Evolutionary conservation across 2,329 filamentous ascomycete genomes (phyloP).

Genomic region (Aureobasidium sp.): DNA sequence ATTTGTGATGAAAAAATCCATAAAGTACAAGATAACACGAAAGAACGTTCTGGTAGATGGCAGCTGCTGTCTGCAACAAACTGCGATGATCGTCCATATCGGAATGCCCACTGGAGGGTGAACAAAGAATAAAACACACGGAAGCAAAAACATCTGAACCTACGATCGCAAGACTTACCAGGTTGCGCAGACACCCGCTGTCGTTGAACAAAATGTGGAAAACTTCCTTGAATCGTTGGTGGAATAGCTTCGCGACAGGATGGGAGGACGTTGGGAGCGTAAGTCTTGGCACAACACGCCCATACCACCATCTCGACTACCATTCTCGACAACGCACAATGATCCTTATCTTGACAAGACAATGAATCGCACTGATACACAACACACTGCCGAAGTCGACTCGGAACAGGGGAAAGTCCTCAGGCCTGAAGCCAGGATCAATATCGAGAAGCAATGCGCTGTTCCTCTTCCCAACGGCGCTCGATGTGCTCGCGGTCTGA

Average conservation of each 20-base stretch:
- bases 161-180: too few relatives aligned
- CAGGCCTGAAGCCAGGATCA: conserved; percentile 81
- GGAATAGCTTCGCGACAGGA: neutral
- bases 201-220: too few relatives aligned
- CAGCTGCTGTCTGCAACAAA: neutral
- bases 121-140: too few relatives aligned
- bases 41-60: neutral
- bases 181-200: too few relatives aligned
- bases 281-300: neutral
- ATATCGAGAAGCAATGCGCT: conserved; percentile 88
- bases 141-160: too few relatives aligned
- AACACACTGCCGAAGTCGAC: neutral
- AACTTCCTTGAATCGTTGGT: neutral
- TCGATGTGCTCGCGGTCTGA: conserved; percentile 76
- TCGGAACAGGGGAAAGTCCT: conserved; percentile 50
- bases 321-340: neutral
- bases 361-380: neutral
- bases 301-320: neutral
- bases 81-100: neutral
- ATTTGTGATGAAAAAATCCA: neutral
- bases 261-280: neutral
- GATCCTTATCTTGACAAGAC: neutral
- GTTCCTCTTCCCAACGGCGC: conserved; percentile 76
- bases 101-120: too few relatives aligned
- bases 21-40: neutral